phyloP scores from a whole-genome alignment of 1,139 yeast genomes.

The Magnusiomyces paraingens region DNA sequence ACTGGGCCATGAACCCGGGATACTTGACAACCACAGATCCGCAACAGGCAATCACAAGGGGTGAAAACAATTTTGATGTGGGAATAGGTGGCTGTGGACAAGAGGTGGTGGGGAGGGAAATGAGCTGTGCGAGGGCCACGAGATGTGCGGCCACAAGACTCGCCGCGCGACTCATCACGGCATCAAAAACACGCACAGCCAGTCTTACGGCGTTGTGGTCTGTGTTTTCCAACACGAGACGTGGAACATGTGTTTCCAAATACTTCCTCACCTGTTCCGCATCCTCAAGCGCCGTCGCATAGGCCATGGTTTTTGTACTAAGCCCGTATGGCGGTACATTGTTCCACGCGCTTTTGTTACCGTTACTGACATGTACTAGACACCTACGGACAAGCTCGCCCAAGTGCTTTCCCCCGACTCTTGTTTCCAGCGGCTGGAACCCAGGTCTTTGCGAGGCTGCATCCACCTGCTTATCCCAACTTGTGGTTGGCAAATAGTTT shows the following conservation, averaged over 20 bases:
- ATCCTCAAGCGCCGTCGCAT: conserved; percentile 21
- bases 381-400: conserved; percentile 74
- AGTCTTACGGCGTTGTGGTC: no score
- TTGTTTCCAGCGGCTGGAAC: conserved; percentile 77
- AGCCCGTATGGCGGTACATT: conserved; percentile 21
- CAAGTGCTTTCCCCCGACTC: conserved; percentile 81
- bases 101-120: not conserved
- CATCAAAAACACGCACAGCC: conserved; percentile 44
- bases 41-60: conserved; percentile 67
- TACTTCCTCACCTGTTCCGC: conserved; percentile 14
- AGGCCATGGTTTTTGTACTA: conserved; percentile 26
- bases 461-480: conserved; percentile 66
- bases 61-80: not conserved
- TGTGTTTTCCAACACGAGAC: conserved; percentile 37
- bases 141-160: conserved; percentile 75
- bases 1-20: conserved; percentile 64
- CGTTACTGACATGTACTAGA: conserved; percentile 56
- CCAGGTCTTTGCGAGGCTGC: conserved; percentile 64
- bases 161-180: conserved; percentile 75
- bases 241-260: conserved; percentile 7
- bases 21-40: conserved; percentile 86
- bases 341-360: conserved; percentile 24
- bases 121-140: conserved; percentile 36
- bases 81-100: not conserved
- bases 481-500: conserved; percentile 52